These are phyloP conservation scores for Punica granatum DNA, from an alignment of 345 rosid genomes.

Conservation along the genomic window DNA sequence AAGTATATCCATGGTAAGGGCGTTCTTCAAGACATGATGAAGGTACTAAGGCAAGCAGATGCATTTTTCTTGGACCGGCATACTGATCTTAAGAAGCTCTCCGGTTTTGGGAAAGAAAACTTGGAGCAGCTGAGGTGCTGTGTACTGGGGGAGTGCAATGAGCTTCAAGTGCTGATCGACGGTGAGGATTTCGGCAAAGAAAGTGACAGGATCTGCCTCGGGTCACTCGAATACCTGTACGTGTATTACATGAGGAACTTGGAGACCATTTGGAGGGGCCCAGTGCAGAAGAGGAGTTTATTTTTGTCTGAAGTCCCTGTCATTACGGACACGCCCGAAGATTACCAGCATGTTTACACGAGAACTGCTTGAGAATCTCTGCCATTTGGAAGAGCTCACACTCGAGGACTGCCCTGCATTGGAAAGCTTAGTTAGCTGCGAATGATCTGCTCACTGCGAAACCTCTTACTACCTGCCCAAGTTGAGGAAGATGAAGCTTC, in stretches of 20 bases:
- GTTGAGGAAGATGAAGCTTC: slow-evolving; percentile 8
- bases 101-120: slow-evolving; percentile 11
- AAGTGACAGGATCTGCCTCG: neutral
- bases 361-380: slow-evolving; percentile 2
- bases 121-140: slow-evolving; percentile 20
- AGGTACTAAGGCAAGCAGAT: slow-evolving; percentile 5
- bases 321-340: slow-evolving; percentile 1
- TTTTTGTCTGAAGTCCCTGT: slow-evolving; percentile 5
- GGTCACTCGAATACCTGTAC: slow-evolving; percentile 12
- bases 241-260: slow-evolving; percentile 13
- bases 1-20: slow-evolving; percentile 16
- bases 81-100: slow-evolving; percentile 9
- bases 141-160: slow-evolving; percentile 21
- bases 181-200: neutral
- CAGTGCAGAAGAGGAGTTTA: neutral
- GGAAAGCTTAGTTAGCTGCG: neutral
- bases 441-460: neutral
- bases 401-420: slow-evolving; percentile 7
- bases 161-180: slow-evolving; percentile 11
- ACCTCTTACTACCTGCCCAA: neutral
- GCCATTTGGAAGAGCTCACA: slow-evolving; percentile 11
- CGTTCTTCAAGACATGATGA: slow-evolving; percentile 1
- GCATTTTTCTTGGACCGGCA: slow-evolving; percentile 24
- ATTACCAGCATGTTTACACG: slow-evolving; percentile 1
- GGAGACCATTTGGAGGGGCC: neutral